phyloP scores from a whole-genome alignment of 1,284 basidiomycete species.

The Malassezia yamatoensis region DNA sequence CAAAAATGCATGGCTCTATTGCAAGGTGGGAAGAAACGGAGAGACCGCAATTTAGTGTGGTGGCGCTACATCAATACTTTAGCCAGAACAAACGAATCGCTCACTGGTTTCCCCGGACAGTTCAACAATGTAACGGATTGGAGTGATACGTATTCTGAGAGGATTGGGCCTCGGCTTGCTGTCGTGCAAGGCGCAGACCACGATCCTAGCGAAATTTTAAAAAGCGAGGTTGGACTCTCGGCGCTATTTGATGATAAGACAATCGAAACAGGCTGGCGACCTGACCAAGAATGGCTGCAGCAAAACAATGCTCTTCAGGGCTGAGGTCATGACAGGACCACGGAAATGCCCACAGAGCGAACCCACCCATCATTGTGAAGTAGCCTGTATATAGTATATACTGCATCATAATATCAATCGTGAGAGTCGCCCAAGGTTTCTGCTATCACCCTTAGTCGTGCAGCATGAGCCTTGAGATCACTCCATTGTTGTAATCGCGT shows the following conservation, averaged over 20 bases:
- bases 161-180: conserved; percentile 27
- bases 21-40: conserved; percentile 32
- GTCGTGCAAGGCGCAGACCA: conserved; percentile 36
- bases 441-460: too few species aligned
- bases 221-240: conserved; percentile 27
- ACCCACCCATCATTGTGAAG: too few species aligned
- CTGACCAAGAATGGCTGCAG: conserved; percentile 3
- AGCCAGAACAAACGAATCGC: conserved; percentile 30
- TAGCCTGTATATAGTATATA: too few species aligned
- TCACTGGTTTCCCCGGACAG: conserved; percentile 33
- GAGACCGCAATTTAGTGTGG: conserved; percentile 41
- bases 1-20: conserved; percentile 43
- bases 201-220: conserved; percentile 32
- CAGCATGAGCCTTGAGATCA: too few species aligned
- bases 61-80: conserved; percentile 45
- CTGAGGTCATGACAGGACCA: too few species aligned
- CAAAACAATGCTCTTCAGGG: too few species aligned
- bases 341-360: too few species aligned
- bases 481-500: background rate
- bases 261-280: conserved; percentile 41
- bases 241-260: conserved; percentile 28
- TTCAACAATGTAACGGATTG: conserved; percentile 31
- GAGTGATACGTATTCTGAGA: conserved; percentile 23
- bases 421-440: too few species aligned
- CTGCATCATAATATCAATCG: too few species aligned